A percentile compares a stretch with the other conserved stretches of the same genome.
Evolutionary conservation across 768 basidiomycete genomes (phyloP).

Genomic region (Trichaptum fuscoviolaceum): DNA sequence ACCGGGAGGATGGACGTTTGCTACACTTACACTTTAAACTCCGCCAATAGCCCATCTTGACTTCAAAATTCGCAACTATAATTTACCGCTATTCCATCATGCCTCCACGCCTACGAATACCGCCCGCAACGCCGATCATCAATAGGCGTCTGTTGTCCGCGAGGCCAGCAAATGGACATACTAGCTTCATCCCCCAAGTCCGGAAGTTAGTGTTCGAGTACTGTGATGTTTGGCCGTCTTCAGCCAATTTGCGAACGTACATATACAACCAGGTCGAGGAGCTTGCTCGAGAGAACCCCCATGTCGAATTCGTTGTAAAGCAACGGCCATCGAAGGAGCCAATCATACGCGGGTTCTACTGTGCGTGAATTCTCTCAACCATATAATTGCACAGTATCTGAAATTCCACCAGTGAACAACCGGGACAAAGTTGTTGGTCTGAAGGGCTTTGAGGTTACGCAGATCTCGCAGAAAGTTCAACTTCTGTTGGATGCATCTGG

Average conservation of each 20-base stretch:
- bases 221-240: constrained; percentile 79
- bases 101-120: constrained; percentile 1
- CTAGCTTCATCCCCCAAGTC: constrained; percentile 68
- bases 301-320: constrained; percentile 80
- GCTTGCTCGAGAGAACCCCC: constrained; percentile 69
- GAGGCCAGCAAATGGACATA: constrained; percentile 67
- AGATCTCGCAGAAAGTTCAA: constrained; percentile 72
- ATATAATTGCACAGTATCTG: constrained; percentile 8
- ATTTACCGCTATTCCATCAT: background rate
- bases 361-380: constrained; percentile 34
- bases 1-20: background rate
- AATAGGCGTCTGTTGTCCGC: constrained; percentile 18
- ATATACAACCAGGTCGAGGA: constrained; percentile 56
- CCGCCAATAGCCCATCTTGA: background rate
- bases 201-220: constrained; percentile 87
- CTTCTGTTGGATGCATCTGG: constrained; percentile 86
- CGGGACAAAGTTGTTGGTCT: constrained; percentile 86
- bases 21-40: background rate
- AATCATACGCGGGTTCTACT: constrained; percentile 77
- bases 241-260: constrained; percentile 64
- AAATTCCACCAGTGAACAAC: constrained; percentile 60
- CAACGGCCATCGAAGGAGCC: constrained; percentile 73
- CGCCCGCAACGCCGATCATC: constrained; percentile 13
- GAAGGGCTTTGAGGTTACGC: constrained; percentile 66
- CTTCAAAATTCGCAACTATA: background rate